Base-by-base conservation (phyloP, 129 eudicot species). In the Flaveria trinervia region DNA sequence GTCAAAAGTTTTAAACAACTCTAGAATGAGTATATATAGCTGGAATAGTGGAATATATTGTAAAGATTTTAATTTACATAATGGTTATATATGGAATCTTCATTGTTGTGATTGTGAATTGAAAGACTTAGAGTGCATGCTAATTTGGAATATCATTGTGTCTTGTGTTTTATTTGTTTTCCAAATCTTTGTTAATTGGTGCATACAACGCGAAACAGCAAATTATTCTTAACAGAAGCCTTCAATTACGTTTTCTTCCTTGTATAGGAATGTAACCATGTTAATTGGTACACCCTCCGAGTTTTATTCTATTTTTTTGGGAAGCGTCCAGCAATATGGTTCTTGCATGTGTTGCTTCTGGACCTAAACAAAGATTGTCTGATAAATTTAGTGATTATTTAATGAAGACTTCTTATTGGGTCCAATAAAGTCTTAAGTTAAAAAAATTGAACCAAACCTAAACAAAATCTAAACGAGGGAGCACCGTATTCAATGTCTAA, bases 281-380 rank as follows among this genome's bases (percentile, higher is more conserved):
- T 20, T 18, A 54, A 7, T 17, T 56, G 12, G 8, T 56, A 56
- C 28, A 20, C n/a, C 20, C 30, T 18, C 3, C 2, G 30, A 0
- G 28, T 18, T 17, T 9, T 17, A 1, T 7, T 55, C 28, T 28
- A 28, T 56, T 18, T 26, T n/a, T 20, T 56, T 11, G 6, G 5
- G 52, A 48, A 14, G 54, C 5, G 59, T 51, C 18, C 57, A n/a
- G 22, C 57, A 8, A 16, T 52, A 16, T 52, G 59, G 9, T 52
- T 52, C 59, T 65, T 65, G 70, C 14, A 65, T 65, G 23, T 65
- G 23, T 36, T 65, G 70, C 48, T 30, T 30, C 45, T 36, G 25
- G 49, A 15, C 14, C 70, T 65, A 65, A 36, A 36, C 68, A 36
- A 11, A 26, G 30, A 10, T 23, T 60, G 5, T 61, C 7, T 61